Percentiles rank a stretch among this genome's conserved stretches.
Conservation (phyloP, 257 asterid species). For the Voacanga thouarsii region DNA sequence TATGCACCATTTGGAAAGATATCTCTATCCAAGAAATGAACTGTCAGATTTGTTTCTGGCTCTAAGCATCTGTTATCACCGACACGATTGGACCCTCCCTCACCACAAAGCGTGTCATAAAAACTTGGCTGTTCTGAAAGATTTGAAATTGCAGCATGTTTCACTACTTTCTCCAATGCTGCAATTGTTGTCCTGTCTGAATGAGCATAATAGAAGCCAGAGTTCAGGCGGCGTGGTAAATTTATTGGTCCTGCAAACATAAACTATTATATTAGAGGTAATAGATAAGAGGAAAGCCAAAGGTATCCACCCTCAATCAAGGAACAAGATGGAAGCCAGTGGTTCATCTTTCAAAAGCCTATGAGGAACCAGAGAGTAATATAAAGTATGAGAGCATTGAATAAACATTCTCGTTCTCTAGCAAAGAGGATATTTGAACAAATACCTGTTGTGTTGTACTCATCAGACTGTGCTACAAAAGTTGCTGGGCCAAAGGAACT, state of each 20-base stretch:
- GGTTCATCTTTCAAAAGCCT: background rate
- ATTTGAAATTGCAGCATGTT: conserved; percentile 67
- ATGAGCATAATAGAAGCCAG: conserved; percentile 83
- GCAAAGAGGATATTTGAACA: background rate
- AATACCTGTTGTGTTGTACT: conserved; percentile 64
- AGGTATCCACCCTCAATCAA: background rate
- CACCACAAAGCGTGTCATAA: conserved; percentile 83
- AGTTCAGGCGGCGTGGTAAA: conserved; percentile 89
- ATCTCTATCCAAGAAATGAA: conserved; percentile 70
- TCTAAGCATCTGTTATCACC: conserved; percentile 70
- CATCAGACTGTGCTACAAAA: conserved; percentile 89
- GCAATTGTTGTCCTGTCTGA: conserved; percentile 62
- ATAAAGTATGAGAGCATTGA: background rate
- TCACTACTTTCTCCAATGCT: conserved; percentile 78
- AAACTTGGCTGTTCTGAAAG: conserved; percentile 95
- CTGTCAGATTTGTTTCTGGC: conserved; percentile 60
- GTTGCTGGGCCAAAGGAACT: conserved; percentile 71
- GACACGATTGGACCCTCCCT: conserved; percentile 60
- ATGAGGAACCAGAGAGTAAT: background rate
- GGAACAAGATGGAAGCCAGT: background rate
- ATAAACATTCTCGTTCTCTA: background rate
- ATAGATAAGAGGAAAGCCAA: background rate
- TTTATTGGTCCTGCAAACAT: conserved; percentile 74
- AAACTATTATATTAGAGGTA: background rate
- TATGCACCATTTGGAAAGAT: conserved; percentile 91